phyloP scores from a whole-genome alignment of 371 early-diverging fungal species.

The Mucor lusitanicus region DNA sequence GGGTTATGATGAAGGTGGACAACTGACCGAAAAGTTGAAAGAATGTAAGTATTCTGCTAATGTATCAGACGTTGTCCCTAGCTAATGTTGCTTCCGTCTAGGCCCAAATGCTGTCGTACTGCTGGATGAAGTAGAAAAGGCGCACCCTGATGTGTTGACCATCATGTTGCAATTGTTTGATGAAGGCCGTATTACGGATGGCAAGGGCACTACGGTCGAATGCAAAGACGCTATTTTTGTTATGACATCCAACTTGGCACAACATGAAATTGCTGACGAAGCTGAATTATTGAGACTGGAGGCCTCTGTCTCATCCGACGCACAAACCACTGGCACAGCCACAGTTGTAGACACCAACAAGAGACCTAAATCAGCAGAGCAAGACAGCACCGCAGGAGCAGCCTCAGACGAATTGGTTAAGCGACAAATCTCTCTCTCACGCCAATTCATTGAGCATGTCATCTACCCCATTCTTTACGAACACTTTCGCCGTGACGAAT shows the following conservation, averaged over 20 bases:
- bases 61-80: background rate
- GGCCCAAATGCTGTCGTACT: conserved; percentile 62
- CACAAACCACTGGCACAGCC: conserved; percentile 39
- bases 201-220: conserved; percentile 63
- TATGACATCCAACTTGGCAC: conserved; percentile 76
- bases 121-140: conserved; percentile 71
- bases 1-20: conserved; percentile 72
- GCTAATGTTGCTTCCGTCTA: background rate
- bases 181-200: conserved; percentile 74
- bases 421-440: conserved; percentile 43
- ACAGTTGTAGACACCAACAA: conserved; percentile 31
- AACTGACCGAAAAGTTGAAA: conserved; percentile 69
- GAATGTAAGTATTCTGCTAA: conserved; percentile 36
- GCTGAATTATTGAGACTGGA: conserved; percentile 56
- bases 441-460: conserved; percentile 54
- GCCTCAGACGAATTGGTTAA: conserved; percentile 11
- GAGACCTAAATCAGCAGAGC: conserved; percentile 23
- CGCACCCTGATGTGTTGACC: conserved; percentile 68
- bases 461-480: conserved; percentile 62
- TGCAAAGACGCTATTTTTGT: conserved; percentile 72
- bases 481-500: conserved; percentile 64
- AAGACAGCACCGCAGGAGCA: conserved; percentile 1
- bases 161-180: conserved; percentile 72
- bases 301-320: conserved; percentile 46
- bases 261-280: conserved; percentile 65